Evolutionary conservation across 257 asterid species (phyloP).

Genomic region (Schizonepeta tenuifolia): DNA sequence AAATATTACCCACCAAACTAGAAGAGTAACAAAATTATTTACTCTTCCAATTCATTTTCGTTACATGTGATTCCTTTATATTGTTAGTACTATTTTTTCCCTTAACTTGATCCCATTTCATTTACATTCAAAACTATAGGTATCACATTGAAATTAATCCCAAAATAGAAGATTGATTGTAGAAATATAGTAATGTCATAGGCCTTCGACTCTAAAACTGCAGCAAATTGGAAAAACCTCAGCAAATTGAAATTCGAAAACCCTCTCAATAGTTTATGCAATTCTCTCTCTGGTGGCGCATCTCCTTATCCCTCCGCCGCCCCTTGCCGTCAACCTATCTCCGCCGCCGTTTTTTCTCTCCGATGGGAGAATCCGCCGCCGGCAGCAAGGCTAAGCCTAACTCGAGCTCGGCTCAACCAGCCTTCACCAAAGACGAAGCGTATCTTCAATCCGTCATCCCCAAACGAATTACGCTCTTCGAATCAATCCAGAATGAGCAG

Average conservation of each 20-base stretch:
- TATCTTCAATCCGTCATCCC: conserved; percentile 66
- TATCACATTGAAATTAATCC: not conserved
- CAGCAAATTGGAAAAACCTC: conserved; percentile 14
- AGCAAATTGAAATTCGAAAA: conserved; percentile 1
- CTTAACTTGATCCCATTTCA: too few species aligned
- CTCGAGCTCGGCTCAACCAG: conserved; percentile 38
- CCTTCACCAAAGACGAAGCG: conserved; percentile 55
- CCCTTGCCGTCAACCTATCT: conserved; percentile 25
- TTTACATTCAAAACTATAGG: too few species aligned
- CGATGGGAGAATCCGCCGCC: conserved; percentile 60
- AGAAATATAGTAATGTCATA: not conserved
- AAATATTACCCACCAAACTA: too few species aligned
- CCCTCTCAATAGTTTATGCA: conserved; percentile 38
- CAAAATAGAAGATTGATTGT: not conserved
- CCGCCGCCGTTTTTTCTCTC: conserved; percentile 36
- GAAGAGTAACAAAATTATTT: too few species aligned
- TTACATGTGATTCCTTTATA: too few species aligned
- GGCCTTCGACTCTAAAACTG: not conserved
- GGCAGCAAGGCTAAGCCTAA: conserved; percentile 39
- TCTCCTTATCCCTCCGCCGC: conserved; percentile 40
- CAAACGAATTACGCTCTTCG: conserved; percentile 67
- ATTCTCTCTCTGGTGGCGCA: conserved; percentile 32
- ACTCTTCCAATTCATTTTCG: too few species aligned
- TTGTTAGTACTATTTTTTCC: too few species aligned
- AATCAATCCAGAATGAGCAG: conserved; percentile 54